Evolutionary conservation across 352 stramenopile genomes (phyloP).

Genomic region (Phytophthora rubi): DNA sequence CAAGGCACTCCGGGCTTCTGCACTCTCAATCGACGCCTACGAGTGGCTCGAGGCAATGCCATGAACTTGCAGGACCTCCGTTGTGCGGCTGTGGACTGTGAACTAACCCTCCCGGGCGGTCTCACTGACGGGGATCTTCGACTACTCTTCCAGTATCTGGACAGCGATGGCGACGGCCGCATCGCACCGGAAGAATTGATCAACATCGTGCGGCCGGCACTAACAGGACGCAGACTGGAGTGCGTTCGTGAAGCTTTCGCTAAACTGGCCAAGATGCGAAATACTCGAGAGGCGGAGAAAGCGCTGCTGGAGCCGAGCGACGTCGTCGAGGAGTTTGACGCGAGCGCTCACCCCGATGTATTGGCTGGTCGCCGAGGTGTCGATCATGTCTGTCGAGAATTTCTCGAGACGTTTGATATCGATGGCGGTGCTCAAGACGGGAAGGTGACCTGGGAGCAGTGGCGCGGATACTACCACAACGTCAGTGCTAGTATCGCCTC

Average conservation of each 20-base stretch:
- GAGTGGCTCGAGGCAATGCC: conserved; percentile 48
- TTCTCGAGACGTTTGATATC: conserved; percentile 88
- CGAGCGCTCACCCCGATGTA: conserved; percentile 86
- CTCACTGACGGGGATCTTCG: conserved; percentile 65
- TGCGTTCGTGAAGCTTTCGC: conserved; percentile 86
- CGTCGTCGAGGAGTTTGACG: conserved; percentile 85
- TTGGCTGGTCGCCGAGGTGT: conserved; percentile 65
- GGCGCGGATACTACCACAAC: conserved; percentile 91
- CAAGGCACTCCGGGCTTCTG: conserved; percentile 79
- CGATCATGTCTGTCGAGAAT: conserved; percentile 79
- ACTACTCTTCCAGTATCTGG: conserved; percentile 85
- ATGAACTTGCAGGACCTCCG: conserved; percentile 84
- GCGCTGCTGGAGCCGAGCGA: conserved; percentile 79
- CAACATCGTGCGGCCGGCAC: conserved; percentile 70
- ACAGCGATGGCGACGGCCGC: conserved; percentile 75
- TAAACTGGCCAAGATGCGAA: conserved; percentile 76
- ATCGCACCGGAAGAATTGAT: conserved; percentile 91
- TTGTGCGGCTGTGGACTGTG: conserved; percentile 59
- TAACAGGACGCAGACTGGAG: conserved; percentile 69
- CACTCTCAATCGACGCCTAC: conserved; percentile 59
- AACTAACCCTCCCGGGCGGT: conserved; percentile 44
- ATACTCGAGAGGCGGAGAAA: conserved; percentile 38
- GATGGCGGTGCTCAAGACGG: conserved; percentile 65
- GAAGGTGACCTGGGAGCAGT: conserved; percentile 74
- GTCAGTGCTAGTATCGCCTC: conserved; percentile 89